Conservation (phyloP, 805 yeast genomes). For the Yamadazyma olivae region DNA sequence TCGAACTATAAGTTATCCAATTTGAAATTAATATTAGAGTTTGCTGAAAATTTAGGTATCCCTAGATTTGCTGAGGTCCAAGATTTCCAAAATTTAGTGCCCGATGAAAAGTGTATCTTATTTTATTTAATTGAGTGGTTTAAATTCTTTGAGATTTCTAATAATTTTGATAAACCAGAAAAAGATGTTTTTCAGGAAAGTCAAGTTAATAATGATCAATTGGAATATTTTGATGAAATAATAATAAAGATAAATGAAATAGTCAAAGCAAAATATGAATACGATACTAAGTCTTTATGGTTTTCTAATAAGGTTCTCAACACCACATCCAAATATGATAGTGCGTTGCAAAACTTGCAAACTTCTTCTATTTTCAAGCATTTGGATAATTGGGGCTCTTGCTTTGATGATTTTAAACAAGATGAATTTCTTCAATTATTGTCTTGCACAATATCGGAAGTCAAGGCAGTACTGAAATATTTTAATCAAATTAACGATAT, state of each 20-base stretch:
- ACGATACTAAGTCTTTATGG: constrained; percentile 29
- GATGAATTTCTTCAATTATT: constrained; percentile 3
- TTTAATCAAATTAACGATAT: constrained; percentile 9
- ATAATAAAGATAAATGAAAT: constrained; percentile 13
- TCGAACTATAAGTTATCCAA: constrained; percentile 24
- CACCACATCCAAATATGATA: constrained; percentile 4
- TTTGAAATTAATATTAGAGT: constrained; percentile 33
- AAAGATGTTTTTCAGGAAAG: not conserved
- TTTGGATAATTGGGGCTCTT: constrained; percentile 3
- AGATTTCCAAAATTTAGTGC: constrained; percentile 46
- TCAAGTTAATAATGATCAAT: not conserved
- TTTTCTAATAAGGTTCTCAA: constrained; percentile 23
- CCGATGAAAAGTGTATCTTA: constrained; percentile 60
- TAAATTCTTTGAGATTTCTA: constrained; percentile 32
- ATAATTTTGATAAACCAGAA: constrained; percentile 2
- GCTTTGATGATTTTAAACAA: not conserved
- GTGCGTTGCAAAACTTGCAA: not conserved
- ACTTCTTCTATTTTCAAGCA: not conserved
- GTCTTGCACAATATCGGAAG: constrained; percentile 1
- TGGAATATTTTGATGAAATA: constrained; percentile 8
- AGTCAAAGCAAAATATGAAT: constrained; percentile 22
- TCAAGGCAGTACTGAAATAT: not conserved
- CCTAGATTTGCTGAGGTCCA: constrained; percentile 53
- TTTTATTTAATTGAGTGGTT: constrained; percentile 61
- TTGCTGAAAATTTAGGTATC: constrained; percentile 47